Base-by-base conservation (phyloP, 1,284 basidiomycete species). In the Ceratobasidium sp. region DNA sequence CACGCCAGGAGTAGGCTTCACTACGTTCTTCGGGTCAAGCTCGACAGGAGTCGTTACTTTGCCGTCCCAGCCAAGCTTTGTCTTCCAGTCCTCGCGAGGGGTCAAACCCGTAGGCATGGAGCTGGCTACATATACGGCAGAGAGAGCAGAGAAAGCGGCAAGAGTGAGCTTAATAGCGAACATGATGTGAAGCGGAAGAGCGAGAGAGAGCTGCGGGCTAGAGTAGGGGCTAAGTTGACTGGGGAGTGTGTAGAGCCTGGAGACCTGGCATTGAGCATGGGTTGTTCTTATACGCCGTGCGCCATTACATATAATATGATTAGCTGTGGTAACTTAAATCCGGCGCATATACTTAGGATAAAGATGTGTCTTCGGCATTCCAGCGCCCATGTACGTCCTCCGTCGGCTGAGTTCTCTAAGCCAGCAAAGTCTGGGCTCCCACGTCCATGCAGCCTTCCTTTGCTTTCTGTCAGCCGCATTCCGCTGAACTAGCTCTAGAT, bases 1-100 rank as follows among this genome's bases (percentile, higher is more conserved):
- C 33, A 62, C 59, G 15, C 59, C 59, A 20, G 59, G 59, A 40
- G 59, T 62, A 33, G 59, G 59, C 59, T 65, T 67, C 26, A 52
- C 28, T 2, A 26, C 65, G 28, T 50, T 67, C 23, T 15, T 50
- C 23, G 65, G 46, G 44, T 67, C 65, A 48, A 67, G 65, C 48
- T 67, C 12, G 46, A 33, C 65, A 20, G 65, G 65, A 28, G 65
- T 67, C 4, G 65, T 67, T 7, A 67, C 65, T 33, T 67, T 67
- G 44, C 65, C 65, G 48, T 67, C 44, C 65, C 65, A 67, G 44
- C 65, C 65, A 48, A 48, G 44, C 4, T n/a, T n/a, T 2, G 26
- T 48, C 65, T 67, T 67, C 65, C 65, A 67, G 65, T 67, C 65
- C 42, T 44, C 65, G 44, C 65, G 65, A 48, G 44, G 9, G 20